phyloP scores from a whole-genome alignment of 2,329 filamentous ascomycete species.

The Penicillium brevicompactum region DNA sequence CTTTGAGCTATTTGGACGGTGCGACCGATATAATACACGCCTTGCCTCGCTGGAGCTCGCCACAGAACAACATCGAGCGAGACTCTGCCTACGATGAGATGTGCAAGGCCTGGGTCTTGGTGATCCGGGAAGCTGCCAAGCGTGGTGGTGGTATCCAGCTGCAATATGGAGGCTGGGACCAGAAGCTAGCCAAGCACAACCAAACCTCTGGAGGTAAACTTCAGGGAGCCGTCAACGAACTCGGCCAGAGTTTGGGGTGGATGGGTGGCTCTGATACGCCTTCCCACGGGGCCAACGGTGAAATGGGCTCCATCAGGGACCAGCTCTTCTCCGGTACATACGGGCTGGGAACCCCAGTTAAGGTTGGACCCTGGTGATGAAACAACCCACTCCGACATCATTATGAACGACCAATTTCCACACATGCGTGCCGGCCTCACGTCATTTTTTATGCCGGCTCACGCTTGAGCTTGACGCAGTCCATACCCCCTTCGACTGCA shows the following conservation, averaged over 20 bases:
- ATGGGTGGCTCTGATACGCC: conserved; percentile 56
- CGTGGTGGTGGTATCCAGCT: conserved; percentile 86
- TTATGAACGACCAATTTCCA: conserved; percentile 7
- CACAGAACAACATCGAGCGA: conserved; percentile 87
- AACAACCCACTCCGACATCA: conserved; percentile 8
- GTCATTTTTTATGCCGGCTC: conserved; percentile 15
- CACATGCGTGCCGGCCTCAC: conserved; percentile 13
- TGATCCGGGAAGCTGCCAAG: conserved; percentile 88
- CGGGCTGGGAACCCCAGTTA: conserved; percentile 55
- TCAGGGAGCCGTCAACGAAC: conserved; percentile 74
- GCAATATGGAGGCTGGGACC: conserved; percentile 90
- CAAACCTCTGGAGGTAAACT: conserved; percentile 81
- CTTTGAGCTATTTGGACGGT: conserved; percentile 83
- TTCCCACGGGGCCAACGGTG: conserved; percentile 35
- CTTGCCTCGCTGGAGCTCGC: conserved; percentile 87
- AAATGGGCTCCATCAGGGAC: conserved; percentile 54
- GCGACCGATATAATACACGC: conserved; percentile 88
- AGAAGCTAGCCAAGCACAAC: conserved; percentile 83
- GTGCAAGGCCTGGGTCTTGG: conserved; percentile 86
- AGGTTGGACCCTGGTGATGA: conserved; percentile 58
- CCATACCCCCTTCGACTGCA: conserved; percentile 28
- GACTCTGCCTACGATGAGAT: conserved; percentile 96
- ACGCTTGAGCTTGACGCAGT: conserved; percentile 19
- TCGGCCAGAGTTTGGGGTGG: conserved; percentile 76
- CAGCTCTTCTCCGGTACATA: conserved; percentile 61